Evolutionary conservation across 139 green algal genomes (phyloP).

Genomic region (Tetratostichococcus sp.): DNA sequence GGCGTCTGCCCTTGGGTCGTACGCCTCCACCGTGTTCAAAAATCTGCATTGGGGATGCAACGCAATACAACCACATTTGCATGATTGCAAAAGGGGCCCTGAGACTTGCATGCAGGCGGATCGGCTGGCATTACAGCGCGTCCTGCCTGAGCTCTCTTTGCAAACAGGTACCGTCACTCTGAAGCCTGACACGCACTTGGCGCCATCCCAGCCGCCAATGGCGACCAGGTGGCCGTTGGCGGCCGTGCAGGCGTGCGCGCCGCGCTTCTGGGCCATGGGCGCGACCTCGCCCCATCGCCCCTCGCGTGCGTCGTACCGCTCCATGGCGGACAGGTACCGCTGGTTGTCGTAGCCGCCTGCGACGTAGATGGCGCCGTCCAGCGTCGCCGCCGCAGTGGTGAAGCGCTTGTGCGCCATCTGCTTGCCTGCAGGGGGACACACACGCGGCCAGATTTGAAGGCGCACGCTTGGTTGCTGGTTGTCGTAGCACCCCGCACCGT

Average conservation of each 20-base stretch:
- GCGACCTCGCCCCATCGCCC: conserved; percentile 33
- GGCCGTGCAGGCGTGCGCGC: conserved; percentile 13
- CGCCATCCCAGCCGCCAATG: conserved; percentile 19
- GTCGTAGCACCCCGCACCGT: too few species aligned
- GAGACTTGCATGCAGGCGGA: too few species aligned
- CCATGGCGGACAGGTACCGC: conserved; percentile 24
- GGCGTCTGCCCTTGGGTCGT: conserved; percentile 2
- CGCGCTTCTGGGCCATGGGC: conserved; percentile 20
- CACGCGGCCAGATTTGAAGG: too few species aligned
- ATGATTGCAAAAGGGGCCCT: too few species aligned
- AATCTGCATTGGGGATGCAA: background rate
- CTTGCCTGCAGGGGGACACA: conserved; percentile 4
- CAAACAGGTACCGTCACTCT: too few species aligned
- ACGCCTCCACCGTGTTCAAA: conserved; percentile 18
- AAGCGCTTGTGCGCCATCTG: conserved; percentile 30
- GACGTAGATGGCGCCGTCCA: conserved; percentile 31
- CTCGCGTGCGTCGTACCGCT: conserved; percentile 34
- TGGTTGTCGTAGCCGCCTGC: conserved; percentile 31
- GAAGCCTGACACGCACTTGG: background rate
- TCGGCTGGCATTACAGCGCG: too few species aligned
- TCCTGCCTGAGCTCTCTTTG: too few species aligned
- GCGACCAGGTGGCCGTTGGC: conserved; percentile 9
- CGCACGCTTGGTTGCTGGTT: too few species aligned
- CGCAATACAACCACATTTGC: too few species aligned
- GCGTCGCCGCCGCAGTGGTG: conserved; percentile 23